Base-by-base conservation (phyloP, 148 eudicot genomes). In the Talinum fruticosum region DNA sequence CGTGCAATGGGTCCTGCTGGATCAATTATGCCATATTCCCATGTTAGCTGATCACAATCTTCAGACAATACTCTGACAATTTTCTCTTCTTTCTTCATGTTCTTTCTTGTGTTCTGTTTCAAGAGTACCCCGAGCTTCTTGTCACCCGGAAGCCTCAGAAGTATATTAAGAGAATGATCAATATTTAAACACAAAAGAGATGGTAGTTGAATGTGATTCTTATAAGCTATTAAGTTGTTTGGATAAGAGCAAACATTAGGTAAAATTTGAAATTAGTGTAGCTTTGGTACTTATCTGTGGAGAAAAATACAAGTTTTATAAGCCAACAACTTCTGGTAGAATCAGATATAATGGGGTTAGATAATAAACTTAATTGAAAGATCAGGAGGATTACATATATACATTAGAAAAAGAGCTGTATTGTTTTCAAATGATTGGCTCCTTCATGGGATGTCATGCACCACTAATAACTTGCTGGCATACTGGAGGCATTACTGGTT, bases 1-100 rank as follows among this genome's bases (percentile, higher is more conserved):
- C 32, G 29, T 13, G 76, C 81, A 61, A 33, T 47, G 4, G 47
- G 44, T 79, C 73, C 82, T 23, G 66, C 29, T 23, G 82, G 82
- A 79, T 79, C 80, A 30, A 78, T 73, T 33, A 79, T 71, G n/a
- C 36, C 24, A 26, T 62, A n/a, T 10, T 13, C 6, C 33, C 66
- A 62, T 62, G 28, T 26, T 8, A 62, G 34, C 33, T 3, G 0
- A 41, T 62, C 66, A 10, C 66, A 62, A 28, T 62, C 66, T 1
- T 62, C 66, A 28, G 66, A 62, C 14, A 10, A 8, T 8, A 62
- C 66, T 62, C 18, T 28, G 8, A 33, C 33, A 8, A 4, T 28
- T 28, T 62, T 28, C 30, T 13, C 66, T 62, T 62, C 15, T 26
- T 62, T 62, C 66, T 62, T 62, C 66, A 62, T 62, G n/a, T 23